These are phyloP conservation scores for Besnoitia besnoiti DNA, from an alignment of 169 alveolate species.

Conservation along the genomic window DNA sequence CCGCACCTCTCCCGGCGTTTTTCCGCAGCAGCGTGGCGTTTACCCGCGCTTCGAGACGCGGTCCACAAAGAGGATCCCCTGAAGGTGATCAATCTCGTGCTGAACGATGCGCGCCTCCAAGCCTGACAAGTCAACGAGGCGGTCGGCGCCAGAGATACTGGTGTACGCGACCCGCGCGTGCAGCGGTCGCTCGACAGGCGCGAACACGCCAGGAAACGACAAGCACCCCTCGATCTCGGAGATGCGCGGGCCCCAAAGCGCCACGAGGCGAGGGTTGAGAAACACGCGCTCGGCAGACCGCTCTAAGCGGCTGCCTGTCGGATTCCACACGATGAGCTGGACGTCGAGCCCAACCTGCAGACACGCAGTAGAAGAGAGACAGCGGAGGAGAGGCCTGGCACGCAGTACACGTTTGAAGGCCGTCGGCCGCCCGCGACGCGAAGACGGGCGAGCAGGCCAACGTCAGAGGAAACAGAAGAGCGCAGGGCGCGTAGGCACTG, in stretches of 20 bases:
- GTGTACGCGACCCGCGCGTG: slow-evolving; percentile 56
- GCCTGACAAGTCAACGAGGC: slow-evolving; percentile 63
- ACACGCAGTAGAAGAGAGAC: not conserved
- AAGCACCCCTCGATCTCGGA: slow-evolving; percentile 65
- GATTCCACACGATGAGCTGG: slow-evolving; percentile 69
- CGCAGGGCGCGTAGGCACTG: no score
- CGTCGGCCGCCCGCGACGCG: no score
- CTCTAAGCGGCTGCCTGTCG: slow-evolving; percentile 51
- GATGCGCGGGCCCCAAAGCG: slow-evolving; percentile 37
- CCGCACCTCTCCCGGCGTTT: no score
- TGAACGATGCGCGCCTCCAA: slow-evolving; percentile 69
- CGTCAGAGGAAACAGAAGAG: no score
- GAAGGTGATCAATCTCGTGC: slow-evolving; percentile 70
- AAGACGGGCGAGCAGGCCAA: no score
- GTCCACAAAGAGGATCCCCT: slow-evolving; percentile 69
- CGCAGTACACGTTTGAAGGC: no score
- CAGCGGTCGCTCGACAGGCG: slow-evolving; percentile 64
- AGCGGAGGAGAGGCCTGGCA: not conserved
- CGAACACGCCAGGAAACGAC: slow-evolving; percentile 69
- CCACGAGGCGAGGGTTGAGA: slow-evolving; percentile 64
- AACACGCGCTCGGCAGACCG: slow-evolving; percentile 59
- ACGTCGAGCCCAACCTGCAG: slow-evolving; percentile 38
- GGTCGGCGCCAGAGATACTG: slow-evolving; percentile 56
- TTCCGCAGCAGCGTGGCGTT: not conserved
- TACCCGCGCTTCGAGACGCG: not conserved